Evolutionary conservation across 371 early-diverging fungal genomes (phyloP).

Genomic region (Actinomortierella wolfii): DNA sequence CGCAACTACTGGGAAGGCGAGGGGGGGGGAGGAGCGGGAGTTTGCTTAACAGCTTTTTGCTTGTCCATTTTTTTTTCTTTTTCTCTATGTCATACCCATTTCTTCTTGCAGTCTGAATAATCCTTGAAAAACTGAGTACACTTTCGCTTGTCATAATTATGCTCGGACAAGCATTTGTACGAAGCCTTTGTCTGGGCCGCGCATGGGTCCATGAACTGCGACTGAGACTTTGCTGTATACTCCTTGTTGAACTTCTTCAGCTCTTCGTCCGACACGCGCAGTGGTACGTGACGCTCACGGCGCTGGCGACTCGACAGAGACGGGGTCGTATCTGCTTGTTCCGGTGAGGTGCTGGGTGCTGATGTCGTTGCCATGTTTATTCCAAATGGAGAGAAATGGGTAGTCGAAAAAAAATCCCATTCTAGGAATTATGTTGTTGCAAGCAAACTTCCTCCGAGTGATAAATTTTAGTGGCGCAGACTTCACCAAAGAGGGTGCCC

Average conservation of each 20-base stretch:
- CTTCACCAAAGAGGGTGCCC: too few species aligned
- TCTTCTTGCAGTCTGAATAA: constrained; percentile 71
- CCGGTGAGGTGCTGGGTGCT: too few species aligned
- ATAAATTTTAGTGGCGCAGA: too few species aligned
- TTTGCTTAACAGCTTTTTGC: too few species aligned
- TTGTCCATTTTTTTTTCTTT: neutral
- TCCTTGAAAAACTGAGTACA: constrained; percentile 66
- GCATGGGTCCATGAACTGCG: constrained; percentile 71
- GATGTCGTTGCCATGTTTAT: too few species aligned
- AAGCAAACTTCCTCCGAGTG: too few species aligned
- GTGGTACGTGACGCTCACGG: constrained; percentile 31
- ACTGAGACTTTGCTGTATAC: constrained; percentile 57
- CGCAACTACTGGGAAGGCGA: neutral
- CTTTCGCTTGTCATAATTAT: constrained; percentile 61
- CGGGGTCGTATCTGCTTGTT: too few species aligned
- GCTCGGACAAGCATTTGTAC: constrained; percentile 66
- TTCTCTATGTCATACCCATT: constrained; percentile 55
- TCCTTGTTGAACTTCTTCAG: constrained; percentile 57
- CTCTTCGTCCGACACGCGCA: constrained; percentile 22
- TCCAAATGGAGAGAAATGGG: too few species aligned
- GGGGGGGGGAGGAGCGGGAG: neutral
- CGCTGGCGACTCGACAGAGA: constrained; percentile 3
- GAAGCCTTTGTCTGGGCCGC: constrained; percentile 62
- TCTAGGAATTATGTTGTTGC: too few species aligned
- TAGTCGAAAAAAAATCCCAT: too few species aligned